phyloP scores from a whole-genome alignment of 2,329 filamentous ascomycete genomes.

The Colletotrichum sp. region DNA sequence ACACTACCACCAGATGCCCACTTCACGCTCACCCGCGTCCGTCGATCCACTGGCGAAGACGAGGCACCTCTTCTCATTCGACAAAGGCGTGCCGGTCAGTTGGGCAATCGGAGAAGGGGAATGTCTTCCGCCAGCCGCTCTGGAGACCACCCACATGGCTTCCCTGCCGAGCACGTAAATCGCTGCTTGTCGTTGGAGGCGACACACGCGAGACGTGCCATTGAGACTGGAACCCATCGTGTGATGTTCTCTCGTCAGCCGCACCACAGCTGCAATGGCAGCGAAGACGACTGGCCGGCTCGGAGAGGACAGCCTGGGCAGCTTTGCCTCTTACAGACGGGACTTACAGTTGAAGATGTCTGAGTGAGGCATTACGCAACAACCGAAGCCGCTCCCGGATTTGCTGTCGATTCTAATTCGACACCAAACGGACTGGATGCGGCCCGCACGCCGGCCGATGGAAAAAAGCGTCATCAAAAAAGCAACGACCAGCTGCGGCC shows the following conservation, averaged over 20 bases:
- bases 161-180: constrained; percentile 2
- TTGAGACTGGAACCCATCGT: neutral
- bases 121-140: constrained; percentile 5
- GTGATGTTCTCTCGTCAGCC: constrained; percentile 1
- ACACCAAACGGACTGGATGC: neutral
- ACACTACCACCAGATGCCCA: neutral
- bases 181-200: neutral
- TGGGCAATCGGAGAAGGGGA: neutral
- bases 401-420: neutral
- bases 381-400: neutral
- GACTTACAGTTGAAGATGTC: neutral
- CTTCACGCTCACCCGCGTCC: neutral
- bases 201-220: neutral
- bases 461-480: neutral
- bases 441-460: neutral
- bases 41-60: neutral
- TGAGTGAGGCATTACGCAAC: neutral
- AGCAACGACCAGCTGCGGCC: neutral
- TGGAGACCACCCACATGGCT: constrained; percentile 8
- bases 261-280: neutral
- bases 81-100: neutral
- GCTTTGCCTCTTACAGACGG: neutral
- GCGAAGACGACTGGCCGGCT: neutral
- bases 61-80: neutral
- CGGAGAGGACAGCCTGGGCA: neutral